Base-by-base conservation (phyloP, 495 filamentous ascomycete species). In the Aspergillus coremiiformis region DNA sequence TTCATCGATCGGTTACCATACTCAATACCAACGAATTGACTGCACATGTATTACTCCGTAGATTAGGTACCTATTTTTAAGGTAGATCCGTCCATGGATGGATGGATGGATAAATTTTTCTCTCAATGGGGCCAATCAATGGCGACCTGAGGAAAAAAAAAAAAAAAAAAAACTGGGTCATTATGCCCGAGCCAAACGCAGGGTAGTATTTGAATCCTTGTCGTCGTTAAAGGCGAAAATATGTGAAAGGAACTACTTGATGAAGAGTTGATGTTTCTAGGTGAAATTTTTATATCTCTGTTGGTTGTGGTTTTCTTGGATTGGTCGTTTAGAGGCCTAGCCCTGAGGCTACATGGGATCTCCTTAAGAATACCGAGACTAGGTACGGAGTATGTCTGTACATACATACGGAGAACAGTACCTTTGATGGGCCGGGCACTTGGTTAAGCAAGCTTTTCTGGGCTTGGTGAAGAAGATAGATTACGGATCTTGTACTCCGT, bases 381-480 rank as follows among this genome's bases (percentile, higher is more conserved):
- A n/a, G n/a, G n/a, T n/a, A n/a, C n/a, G n/a, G n/a, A n/a, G n/a
- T n/a, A n/a, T n/a, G n/a, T n/a, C n/a, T n/a, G n/a, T n/a, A n/a
- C n/a, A n/a, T n/a, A n/a, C n/a, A n/a, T n/a, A n/a, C n/a, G n/a
- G n/a, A n/a, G n/a, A n/a, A n/a, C n/a, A n/a, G n/a, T n/a, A n/a
- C n/a, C n/a, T n/a, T n/a, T n/a, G n/a, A n/a, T n/a, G n/a, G n/a
- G n/a, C n/a, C n/a, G n/a, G n/a, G n/a, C n/a, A n/a, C n/a, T n/a
- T n/a, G n/a, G n/a, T n/a, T 41, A 44, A 41, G 52, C 52, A 54
- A 54, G 45, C 44, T 49, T 54, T 53, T 41, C 52, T 54, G 49
- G 52, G 52, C 52, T 49, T 37, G 45, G 44, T 9, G 15, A 29
- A 10, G 39, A 33, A 39, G 15, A 33, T 21, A 41, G 17, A 41